Conservation (phyloP, 108 stramenopile species). For the Stephanodiscus minutulus region DNA sequence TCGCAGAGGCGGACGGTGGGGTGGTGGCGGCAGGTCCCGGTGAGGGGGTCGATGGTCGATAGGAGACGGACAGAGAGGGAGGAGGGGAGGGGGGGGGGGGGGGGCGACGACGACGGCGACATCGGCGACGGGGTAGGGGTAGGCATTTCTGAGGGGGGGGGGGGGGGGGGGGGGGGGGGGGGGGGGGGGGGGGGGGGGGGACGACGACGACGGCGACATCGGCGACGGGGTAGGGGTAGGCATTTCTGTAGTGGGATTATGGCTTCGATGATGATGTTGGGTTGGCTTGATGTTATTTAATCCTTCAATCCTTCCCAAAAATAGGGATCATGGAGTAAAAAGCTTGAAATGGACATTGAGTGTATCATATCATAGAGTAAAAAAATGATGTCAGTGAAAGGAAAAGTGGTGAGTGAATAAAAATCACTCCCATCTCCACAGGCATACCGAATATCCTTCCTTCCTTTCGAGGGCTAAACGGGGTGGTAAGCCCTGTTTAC, state of each 20-base stretch:
- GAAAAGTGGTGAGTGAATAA: no score
- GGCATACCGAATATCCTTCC: no score
- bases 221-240: neutral
- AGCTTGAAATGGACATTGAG: no score
- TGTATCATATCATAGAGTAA: no score
- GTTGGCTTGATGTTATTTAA: no score
- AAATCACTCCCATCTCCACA: no score
- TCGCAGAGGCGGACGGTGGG: constrained; percentile 45
- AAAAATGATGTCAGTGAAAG: no score
- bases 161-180: constrained; percentile 42
- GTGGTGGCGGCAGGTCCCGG: constrained; percentile 39
- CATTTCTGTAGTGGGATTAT: neutral
- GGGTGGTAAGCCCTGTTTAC: no score
- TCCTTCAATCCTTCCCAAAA: neutral
- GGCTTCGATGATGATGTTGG: neutral
- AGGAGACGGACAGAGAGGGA: constrained; percentile 40
- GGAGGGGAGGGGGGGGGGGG: constrained; percentile 43
- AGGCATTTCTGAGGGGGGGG: neutral
- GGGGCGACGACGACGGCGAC: neutral
- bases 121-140: neutral
- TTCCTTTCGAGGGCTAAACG: no score
- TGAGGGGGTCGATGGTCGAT: constrained; percentile 34
- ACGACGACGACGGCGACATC: neutral
- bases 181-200: constrained; percentile 16
- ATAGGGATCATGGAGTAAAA: neutral